phyloP scores from a whole-genome alignment of 805 yeast species.

The Metschnikowia matae region DNA sequence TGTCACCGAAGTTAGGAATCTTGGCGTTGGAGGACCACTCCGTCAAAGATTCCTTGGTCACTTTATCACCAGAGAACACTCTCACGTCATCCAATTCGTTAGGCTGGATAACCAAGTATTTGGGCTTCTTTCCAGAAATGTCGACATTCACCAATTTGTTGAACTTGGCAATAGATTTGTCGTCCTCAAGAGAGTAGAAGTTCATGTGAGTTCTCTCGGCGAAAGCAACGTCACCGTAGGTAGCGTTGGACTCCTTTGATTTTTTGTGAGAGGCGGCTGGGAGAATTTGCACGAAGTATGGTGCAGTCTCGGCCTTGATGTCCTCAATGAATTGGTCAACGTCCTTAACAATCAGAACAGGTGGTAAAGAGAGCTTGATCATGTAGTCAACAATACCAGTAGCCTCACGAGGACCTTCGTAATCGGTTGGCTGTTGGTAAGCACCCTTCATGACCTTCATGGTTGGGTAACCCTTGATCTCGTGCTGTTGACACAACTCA shows the following conservation, averaged over 20 bases:
- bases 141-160: slow-evolving; percentile 28
- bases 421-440: slow-evolving; percentile 48
- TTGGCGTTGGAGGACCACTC: slow-evolving; percentile 57
- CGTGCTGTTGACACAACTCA: slow-evolving; percentile 63
- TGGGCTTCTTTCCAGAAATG: slow-evolving; percentile 27
- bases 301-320: slow-evolving; percentile 44
- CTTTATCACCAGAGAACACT: slow-evolving; percentile 38
- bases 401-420: slow-evolving; percentile 81
- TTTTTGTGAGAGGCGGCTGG: slow-evolving; percentile 27
- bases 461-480: slow-evolving; percentile 80
- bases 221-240: slow-evolving; percentile 63
- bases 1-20: slow-evolving; percentile 83
- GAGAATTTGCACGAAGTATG: slow-evolving; percentile 53
- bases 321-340: slow-evolving; percentile 49
- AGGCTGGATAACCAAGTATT: slow-evolving; percentile 48
- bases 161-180: slow-evolving; percentile 37
- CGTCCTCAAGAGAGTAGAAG: slow-evolving; percentile 52
- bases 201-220: slow-evolving; percentile 56
- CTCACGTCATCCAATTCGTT: slow-evolving; percentile 41
- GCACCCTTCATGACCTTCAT: slow-evolving; percentile 66
- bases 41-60: slow-evolving; percentile 29
- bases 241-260: slow-evolving; percentile 36
- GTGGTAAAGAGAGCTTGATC: slow-evolving; percentile 78
- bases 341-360: slow-evolving; percentile 43
- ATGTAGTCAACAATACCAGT: slow-evolving; percentile 73